These are phyloP conservation scores for Hymenochaete sp. DNA, from an alignment of 1,284 basidiomycete species.

Conservation along the genomic window DNA sequence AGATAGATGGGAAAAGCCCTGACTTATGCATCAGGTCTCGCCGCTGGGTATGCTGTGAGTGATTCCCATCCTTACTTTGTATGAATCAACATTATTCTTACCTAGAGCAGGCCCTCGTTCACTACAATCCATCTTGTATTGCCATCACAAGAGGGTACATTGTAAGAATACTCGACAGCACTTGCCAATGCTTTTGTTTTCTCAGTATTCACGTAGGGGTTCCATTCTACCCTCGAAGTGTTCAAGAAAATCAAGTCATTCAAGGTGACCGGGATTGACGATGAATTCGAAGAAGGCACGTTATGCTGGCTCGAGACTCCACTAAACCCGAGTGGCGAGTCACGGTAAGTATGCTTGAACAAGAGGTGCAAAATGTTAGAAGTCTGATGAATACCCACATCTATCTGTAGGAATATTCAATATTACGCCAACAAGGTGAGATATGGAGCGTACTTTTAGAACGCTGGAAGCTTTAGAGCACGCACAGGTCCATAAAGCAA, in stretches of 20 bases:
- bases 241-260: conserved; percentile 45
- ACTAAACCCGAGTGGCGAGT: conserved; percentile 81
- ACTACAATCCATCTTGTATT: conserved; percentile 67
- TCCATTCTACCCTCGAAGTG: conserved; percentile 57
- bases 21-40: conserved; percentile 69
- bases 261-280: conserved; percentile 67
- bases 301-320: conserved; percentile 89
- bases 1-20: conserved; percentile 61
- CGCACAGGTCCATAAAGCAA: conserved; percentile 55
- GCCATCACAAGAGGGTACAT: conserved; percentile 78
- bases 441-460: background rate
- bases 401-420: conserved; percentile 54
- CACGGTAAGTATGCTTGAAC: conserved; percentile 39
- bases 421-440: conserved; percentile 73
- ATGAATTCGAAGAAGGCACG: conserved; percentile 63
- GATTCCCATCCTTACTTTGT: too few relatives aligned
- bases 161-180: too few relatives aligned
- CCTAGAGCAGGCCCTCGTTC: conserved; percentile 49
- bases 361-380: background rate
- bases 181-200: too few relatives aligned
- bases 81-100: too few relatives aligned
- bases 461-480: background rate
- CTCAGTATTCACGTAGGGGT: too few relatives aligned
- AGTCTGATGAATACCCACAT: background rate
- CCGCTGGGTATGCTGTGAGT: conserved; percentile 61